Percentiles rank a stretch among this genome's conserved stretches.
These are phyloP conservation scores for Ambrosia trifida DNA, from an alignment of 129 eudicot genomes.

Conservation along the genomic window DNA sequence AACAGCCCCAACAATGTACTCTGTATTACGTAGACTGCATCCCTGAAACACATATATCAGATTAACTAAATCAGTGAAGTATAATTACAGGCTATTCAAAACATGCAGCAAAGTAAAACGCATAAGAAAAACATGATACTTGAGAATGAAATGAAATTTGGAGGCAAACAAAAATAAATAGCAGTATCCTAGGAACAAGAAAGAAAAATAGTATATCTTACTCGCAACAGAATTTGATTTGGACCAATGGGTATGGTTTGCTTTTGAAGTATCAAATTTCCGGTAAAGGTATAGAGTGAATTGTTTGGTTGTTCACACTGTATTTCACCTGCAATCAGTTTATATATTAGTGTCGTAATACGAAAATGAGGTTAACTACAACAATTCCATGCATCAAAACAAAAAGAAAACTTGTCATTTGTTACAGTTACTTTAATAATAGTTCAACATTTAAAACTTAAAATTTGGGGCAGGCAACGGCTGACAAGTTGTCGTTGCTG, in stretches of 20 bases:
- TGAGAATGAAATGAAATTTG: slow-evolving; percentile 23
- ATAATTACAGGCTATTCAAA: slow-evolving; percentile 1
- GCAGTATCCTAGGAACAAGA: background rate
- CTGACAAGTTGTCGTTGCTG: background rate
- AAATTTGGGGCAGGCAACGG: background rate
- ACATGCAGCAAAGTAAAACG: slow-evolving; percentile 6
- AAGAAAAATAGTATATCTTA: slow-evolving; percentile 30
- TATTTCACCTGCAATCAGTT: slow-evolving; percentile 77
- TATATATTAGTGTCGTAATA: slow-evolving; percentile 20
- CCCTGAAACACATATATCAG: slow-evolving; percentile 57
- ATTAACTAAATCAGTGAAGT: slow-evolving; percentile 12
- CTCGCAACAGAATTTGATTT: slow-evolving; percentile 89
- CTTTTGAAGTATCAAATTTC: slow-evolving; percentile 85
- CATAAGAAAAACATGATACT: slow-evolving; percentile 14
- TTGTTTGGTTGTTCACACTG: slow-evolving; percentile 99
- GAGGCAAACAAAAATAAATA: slow-evolving; percentile 16
- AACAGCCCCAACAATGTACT: slow-evolving; percentile 83
- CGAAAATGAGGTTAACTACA: slow-evolving; percentile 7
- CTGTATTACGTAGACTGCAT: slow-evolving; percentile 91
- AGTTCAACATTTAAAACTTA: background rate
- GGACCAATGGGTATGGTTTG: slow-evolving; percentile 94
- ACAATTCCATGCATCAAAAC: background rate
- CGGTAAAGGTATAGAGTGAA: slow-evolving; percentile 94
- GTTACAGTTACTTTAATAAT: background rate
- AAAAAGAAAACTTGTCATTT: background rate